A percentile compares a stretch with the other conserved stretches of the same genome.
These are phyloP conservation scores for Acanthamoeba sp. DNA, from an alignment of 208 protist species.

Conservation along the genomic window DNA sequence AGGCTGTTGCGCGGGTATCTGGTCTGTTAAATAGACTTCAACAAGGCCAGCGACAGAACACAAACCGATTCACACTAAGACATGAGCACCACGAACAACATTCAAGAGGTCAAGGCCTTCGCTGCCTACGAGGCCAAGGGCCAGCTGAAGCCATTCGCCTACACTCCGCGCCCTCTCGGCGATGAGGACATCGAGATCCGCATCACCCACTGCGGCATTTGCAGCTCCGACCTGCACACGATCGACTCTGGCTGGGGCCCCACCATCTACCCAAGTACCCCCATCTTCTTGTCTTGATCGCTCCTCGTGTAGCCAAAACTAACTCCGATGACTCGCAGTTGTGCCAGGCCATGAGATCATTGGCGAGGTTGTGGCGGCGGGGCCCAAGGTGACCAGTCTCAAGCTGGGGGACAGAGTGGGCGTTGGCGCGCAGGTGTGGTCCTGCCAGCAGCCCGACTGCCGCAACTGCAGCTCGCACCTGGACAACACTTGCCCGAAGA, in stretches of 20 bases:
- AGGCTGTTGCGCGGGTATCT: too few species aligned
- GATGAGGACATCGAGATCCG: constrained; percentile 26
- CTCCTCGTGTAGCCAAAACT: neutral
- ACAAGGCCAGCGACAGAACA: too few species aligned
- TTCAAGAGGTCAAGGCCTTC: neutral
- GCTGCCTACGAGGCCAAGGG: neutral
- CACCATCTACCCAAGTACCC: constrained; percentile 1
- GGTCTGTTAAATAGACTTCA: too few species aligned
- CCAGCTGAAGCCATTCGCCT: constrained; percentile 13
- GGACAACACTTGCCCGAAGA: constrained; percentile 53
- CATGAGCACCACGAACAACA: too few species aligned
- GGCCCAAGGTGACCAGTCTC: constrained; percentile 35
- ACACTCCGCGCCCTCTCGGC: neutral
- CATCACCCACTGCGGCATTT: constrained; percentile 61
- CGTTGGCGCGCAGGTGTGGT: constrained; percentile 55
- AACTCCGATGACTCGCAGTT: neutral
- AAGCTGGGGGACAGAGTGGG: constrained; percentile 75
- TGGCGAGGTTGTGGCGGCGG: constrained; percentile 24
- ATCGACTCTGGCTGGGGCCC: constrained; percentile 24
- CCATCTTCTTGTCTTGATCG: neutral
- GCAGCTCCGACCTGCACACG: constrained; percentile 56
- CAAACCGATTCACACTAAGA: too few species aligned
- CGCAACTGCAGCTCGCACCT: neutral
- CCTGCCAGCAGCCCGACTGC: constrained; percentile 57
- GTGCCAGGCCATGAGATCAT: constrained; percentile 80